Base-by-base conservation (phyloP, 1,284 basidiomycete species). In the Sporisorium scitamineum region DNA sequence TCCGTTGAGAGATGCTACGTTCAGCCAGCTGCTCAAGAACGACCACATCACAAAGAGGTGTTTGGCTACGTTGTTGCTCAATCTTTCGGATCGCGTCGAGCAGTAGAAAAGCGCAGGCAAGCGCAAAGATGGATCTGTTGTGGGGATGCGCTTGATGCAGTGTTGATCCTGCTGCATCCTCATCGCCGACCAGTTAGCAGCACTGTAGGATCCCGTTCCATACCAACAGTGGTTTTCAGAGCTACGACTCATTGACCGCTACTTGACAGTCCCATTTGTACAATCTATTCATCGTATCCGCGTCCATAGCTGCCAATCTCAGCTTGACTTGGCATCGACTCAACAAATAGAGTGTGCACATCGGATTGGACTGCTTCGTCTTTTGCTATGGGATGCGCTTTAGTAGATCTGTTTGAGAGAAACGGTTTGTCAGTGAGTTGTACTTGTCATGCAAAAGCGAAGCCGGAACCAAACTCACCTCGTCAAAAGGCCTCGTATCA, bases 401-500 rank as follows among this genome's bases (percentile, higher is more conserved):
- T 20, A 81, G 58, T 81, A 81, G 66, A 81, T 81, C 75, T 80
- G 61, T 59, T 16, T n/a, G 39, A 20, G 20, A 7, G 37, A 22
- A 8, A 31, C 3, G 20, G 29, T 8, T 29, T 44, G 62, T 55
- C 16, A 51, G 34, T 42, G 34, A 26, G 6, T 11, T 48, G 14
- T 31, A 18, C 11, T 18, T 27, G 18, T n/a, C n/a, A n/a, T n/a
- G n/a, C n/a, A n/a, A n/a, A n/a, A n/a, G n/a, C n/a, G n/a, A n/a
- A n/a, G n/a, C n/a, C n/a, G n/a, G n/a, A n/a, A n/a, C n/a, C n/a
- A 9, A 0, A 71, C 70, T 66, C 42, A 95, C 93, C 90, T 97
- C 94, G 86, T 98, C 96, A 86, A 98, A 99, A 8, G 96, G 96
- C 77, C 95, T 88, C 8, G 95, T 98, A 86, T 99, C 96, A 53